Evolutionary conservation across 768 basidiomycete species (phyloP).

Genomic region (Xerocomellus chrysenteron): DNA sequence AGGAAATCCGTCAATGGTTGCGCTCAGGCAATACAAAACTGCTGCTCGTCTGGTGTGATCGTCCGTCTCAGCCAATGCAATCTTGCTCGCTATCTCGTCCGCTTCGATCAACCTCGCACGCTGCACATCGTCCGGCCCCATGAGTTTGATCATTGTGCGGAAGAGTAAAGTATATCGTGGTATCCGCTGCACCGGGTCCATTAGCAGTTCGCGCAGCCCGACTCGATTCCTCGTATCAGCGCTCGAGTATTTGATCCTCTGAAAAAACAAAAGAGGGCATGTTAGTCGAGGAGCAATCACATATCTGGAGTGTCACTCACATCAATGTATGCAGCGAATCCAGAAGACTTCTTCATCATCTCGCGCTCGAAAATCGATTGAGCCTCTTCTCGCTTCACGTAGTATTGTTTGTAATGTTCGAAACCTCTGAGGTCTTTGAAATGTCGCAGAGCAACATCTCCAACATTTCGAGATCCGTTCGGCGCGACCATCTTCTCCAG

Average conservation of each 20-base stretch:
- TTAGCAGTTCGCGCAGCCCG: slow-evolving; percentile 86
- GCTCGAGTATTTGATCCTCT: slow-evolving; percentile 87
- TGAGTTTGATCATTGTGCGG: slow-evolving; percentile 88
- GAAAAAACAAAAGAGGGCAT: not conserved
- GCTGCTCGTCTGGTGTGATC: slow-evolving; percentile 89
- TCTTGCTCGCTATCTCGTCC: slow-evolving; percentile 83
- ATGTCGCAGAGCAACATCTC: slow-evolving; percentile 84
- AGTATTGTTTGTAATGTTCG: slow-evolving; percentile 89
- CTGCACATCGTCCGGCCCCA: slow-evolving; percentile 76
- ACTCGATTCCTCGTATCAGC: slow-evolving; percentile 75
- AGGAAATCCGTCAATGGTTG: slow-evolving; percentile 89
- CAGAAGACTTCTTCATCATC: slow-evolving; percentile 72
- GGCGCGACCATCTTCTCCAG: slow-evolving; percentile 75
- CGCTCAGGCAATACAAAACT: slow-evolving; percentile 80
- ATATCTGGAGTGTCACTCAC: slow-evolving; percentile 46
- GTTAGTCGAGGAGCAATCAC: slow-evolving; percentile 12
- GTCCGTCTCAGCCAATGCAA: slow-evolving; percentile 89
- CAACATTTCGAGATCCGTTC: slow-evolving; percentile 60
- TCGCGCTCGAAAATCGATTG: slow-evolving; percentile 86
- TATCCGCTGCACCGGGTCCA: slow-evolving; percentile 96
- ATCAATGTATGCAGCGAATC: slow-evolving; percentile 85
- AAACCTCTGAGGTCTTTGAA: slow-evolving; percentile 84
- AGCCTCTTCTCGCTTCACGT: slow-evolving; percentile 90
- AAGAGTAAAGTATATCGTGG: slow-evolving; percentile 93
- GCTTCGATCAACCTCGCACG: slow-evolving; percentile 79